phyloP scores from a whole-genome alignment of 495 filamentous ascomycete species.

The Trichodelitschia bisporula region DNA sequence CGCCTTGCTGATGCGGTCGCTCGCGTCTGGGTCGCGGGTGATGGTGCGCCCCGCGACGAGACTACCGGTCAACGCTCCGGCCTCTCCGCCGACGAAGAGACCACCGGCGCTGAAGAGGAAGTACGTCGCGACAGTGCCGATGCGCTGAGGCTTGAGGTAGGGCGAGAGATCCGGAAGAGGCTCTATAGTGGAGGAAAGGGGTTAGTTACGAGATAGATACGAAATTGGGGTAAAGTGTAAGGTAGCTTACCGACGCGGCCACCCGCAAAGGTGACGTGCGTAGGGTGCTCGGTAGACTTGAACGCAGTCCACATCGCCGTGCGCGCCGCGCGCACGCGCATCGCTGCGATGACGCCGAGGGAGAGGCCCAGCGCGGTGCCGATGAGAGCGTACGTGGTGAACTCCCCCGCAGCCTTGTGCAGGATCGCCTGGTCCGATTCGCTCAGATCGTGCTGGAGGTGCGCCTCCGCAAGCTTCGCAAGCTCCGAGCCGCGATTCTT shows the following conservation, averaged over 20 bases:
- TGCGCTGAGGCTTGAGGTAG: conserved; percentile 26
- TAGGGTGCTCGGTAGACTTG: conserved; percentile 30
- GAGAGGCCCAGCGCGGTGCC: conserved; percentile 34
- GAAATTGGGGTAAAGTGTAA: not conserved
- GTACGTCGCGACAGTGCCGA: conserved; percentile 38
- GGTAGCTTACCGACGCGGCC: conserved; percentile 30
- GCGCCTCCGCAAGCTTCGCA: conserved; percentile 31
- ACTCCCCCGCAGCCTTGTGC: conserved; percentile 23
- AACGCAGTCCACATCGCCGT: conserved; percentile 32
- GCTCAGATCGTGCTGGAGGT: conserved; percentile 32
- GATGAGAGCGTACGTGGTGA: conserved; percentile 27
- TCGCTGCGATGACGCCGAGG: conserved; percentile 31
- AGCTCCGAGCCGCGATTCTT: conserved; percentile 27
- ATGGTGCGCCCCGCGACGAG: conserved; percentile 26
- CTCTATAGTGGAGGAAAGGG: conserved; percentile 18
- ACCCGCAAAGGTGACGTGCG: conserved; percentile 32
- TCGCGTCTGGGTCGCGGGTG: conserved; percentile 25
- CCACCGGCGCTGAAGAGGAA: conserved; percentile 35
- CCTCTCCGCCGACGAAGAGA: conserved; percentile 37
- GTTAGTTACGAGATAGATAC: not conserved
- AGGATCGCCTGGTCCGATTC: conserved; percentile 33
- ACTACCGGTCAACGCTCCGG: conserved; percentile 30
- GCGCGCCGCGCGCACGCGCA: conserved; percentile 27
- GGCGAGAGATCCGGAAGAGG: conserved; percentile 33
- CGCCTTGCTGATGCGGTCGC: conserved; percentile 33